Conservation (phyloP, 73 alveolate species). For the Paramecium biaurelia region DNA sequence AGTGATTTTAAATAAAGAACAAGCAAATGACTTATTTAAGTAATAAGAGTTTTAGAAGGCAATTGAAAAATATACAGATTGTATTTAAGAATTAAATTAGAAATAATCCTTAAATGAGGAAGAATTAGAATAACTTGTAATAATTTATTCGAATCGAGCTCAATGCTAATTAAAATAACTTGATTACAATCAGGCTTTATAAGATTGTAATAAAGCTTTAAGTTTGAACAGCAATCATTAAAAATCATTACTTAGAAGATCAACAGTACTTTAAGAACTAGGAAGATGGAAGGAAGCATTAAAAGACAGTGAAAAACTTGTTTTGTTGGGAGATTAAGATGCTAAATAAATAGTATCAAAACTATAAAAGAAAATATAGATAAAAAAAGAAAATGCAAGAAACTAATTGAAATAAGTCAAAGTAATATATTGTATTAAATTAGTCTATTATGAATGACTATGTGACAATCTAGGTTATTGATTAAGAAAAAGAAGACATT, state of each 20-base stretch:
- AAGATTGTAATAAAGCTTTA: neutral
- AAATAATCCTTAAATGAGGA: neutral
- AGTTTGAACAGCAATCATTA: neutral
- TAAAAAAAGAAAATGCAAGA: neutral
- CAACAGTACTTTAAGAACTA: neutral
- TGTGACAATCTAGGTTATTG: neutral
- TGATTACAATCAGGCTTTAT: neutral
- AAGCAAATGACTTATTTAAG: slow-evolving; percentile 20
- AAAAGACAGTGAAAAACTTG: neutral
- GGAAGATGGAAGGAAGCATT: slow-evolving; percentile 33
- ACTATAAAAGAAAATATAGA: neutral
- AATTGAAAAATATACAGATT: neutral
- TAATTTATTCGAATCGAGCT: neutral
- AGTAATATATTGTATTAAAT: neutral
- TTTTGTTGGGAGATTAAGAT: neutral
- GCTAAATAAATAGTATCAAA: neutral
- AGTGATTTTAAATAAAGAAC: neutral
- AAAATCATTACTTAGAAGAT: slow-evolving; percentile 4
- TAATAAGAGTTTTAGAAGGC: neutral
- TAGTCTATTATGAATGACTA: neutral
- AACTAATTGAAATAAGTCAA: neutral
- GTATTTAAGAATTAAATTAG: neutral
- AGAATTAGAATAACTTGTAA: slow-evolving; percentile 18
- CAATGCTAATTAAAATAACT: neutral
- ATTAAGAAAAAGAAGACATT: neutral